A percentile compares a stretch with the other conserved stretches of the same genome.
Conservation (phyloP, 2,329 filamentous ascomycete genomes). For the Talaromyces sp. region DNA sequence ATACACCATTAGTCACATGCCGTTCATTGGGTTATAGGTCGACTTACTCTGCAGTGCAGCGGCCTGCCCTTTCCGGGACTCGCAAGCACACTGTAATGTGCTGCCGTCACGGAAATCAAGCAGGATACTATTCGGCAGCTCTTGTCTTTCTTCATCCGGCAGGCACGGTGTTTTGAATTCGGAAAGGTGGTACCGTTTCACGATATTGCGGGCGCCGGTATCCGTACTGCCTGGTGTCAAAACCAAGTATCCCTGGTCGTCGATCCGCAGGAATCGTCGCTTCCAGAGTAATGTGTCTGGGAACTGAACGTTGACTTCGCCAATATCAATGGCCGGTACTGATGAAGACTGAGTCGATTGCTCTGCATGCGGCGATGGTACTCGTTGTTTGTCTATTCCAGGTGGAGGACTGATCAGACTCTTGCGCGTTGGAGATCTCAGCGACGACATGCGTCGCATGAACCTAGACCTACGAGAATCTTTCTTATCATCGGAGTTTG, state of each 20-base stretch:
- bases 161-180: conserved; percentile 77
- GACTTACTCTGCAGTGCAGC: conserved; percentile 50
- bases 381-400: conserved; percentile 19
- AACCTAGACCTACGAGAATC: conserved; percentile 58
- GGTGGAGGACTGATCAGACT: conserved; percentile 35
- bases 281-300: conserved; percentile 97
- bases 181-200: conserved; percentile 78
- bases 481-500: conserved; percentile 49
- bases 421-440: conserved; percentile 49
- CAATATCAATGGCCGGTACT: conserved; percentile 64
- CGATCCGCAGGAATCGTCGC: conserved; percentile 80
- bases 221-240: conserved; percentile 67
- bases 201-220: conserved; percentile 56
- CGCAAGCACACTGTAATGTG: conserved; percentile 61
- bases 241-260: conserved; percentile 77
- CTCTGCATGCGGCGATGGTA: conserved; percentile 20
- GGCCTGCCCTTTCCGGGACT: conserved; percentile 53
- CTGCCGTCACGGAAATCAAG: conserved; percentile 61
- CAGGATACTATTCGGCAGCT: conserved; percentile 80
- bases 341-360: conserved; percentile 25
- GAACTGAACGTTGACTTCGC: conserved; percentile 95
- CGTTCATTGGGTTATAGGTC: background rate
- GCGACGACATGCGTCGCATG: conserved; percentile 64
- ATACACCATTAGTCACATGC: conserved; percentile 12
- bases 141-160: conserved; percentile 87